phyloP scores from a whole-genome alignment of 306 rosid genomes.

The Vachellia pachyceras region DNA sequence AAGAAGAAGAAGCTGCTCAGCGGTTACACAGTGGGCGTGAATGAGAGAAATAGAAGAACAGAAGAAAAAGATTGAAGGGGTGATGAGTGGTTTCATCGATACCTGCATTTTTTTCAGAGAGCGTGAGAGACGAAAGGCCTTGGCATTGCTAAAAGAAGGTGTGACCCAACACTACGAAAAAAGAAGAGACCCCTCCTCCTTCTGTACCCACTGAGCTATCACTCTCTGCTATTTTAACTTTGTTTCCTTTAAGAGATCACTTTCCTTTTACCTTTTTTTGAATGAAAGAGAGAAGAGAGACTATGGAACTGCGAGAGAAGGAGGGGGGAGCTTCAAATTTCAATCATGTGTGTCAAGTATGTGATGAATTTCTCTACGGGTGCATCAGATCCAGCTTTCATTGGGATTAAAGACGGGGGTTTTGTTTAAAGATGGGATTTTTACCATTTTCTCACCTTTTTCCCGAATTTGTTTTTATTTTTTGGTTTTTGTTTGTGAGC shows the following conservation, averaged over 20 bases:
- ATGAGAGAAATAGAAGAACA: background rate
- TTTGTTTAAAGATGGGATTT: background rate
- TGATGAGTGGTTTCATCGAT: conserved; percentile 11
- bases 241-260: conserved; percentile 42
- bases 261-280: conserved; percentile 41
- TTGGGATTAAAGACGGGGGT: conserved; percentile 34
- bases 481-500: no score
- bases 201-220: conserved; percentile 41
- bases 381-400: conserved; percentile 60
- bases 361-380: conserved; percentile 37
- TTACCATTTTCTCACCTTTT: background rate
- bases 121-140: no score
- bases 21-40: background rate
- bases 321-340: conserved; percentile 30
- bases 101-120: no score
- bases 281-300: conserved; percentile 9
- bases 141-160: no score
- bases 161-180: no score
- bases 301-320: background rate
- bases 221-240: conserved; percentile 41
- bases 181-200: background rate
- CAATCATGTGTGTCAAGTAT: background rate
- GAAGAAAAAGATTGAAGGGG: conserved; percentile 32
- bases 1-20: conserved; percentile 34
- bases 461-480: no score